Evolutionary conservation across 1,284 basidiomycete genomes (phyloP).

Genomic region (Psilocybe mexicana): DNA sequence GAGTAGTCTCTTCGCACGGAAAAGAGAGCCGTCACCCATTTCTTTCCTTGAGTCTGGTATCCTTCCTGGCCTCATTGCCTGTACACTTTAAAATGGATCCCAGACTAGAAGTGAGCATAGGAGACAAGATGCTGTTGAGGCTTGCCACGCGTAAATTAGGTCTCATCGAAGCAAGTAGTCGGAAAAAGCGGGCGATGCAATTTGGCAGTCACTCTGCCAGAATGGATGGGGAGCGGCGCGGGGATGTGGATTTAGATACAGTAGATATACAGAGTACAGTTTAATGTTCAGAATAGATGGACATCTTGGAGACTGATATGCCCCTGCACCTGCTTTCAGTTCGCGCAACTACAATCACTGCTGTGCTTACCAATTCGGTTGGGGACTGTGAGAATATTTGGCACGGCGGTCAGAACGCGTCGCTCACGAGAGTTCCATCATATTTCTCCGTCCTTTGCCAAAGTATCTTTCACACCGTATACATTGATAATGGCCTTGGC

Average conservation of each 20-base stretch:
- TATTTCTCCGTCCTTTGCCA: background rate
- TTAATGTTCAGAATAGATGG: background rate
- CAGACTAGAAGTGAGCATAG: conserved; percentile 63
- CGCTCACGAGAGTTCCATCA: background rate
- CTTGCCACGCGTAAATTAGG: conserved; percentile 70
- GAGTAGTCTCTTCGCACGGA: conserved; percentile 85
- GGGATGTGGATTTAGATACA: conserved; percentile 43
- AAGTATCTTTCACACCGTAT: background rate
- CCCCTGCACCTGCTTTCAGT: too few species aligned
- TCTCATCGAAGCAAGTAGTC: conserved; percentile 61
- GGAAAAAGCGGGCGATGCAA: conserved; percentile 96
- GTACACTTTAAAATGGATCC: conserved; percentile 84
- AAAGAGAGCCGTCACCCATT: conserved; percentile 93
- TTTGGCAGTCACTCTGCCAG: conserved; percentile 93
- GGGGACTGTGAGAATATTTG: conserved; percentile 20
- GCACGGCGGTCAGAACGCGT: background rate
- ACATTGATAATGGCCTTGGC: conserved; percentile 43
- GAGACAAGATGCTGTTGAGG: conserved; percentile 88
- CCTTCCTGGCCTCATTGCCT: conserved; percentile 73
- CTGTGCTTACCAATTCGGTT: background rate
- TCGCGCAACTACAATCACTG: background rate
- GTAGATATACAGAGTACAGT: background rate
- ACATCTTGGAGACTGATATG: too few species aligned
- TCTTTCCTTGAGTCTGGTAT: conserved; percentile 77
- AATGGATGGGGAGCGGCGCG: conserved; percentile 71